Evolutionary conservation across 352 stramenopile genomes (phyloP), one percentile per base, ranked within the genome.

Genomic region (Phytophthora meadii): DNA sequence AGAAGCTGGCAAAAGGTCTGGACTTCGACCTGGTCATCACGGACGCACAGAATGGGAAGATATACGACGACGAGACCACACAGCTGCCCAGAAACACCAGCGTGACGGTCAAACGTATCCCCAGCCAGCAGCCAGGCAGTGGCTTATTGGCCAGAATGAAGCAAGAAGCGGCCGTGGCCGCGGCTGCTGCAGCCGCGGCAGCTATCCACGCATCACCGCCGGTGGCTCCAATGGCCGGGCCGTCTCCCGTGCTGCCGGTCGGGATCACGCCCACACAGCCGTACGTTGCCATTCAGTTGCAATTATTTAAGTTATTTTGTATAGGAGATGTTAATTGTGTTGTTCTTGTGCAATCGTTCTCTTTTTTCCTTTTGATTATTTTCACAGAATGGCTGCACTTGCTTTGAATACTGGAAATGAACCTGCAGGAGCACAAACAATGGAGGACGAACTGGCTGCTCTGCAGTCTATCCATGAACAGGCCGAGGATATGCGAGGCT

Each of bases 21-120:
- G 92, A 98, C 62, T 96, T 98, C 53, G 92, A 98, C 54, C 78
- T 98, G 3, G 87, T 96, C 0, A 95, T 98, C 70, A 96, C 90
- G 17, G 93, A 98, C 70, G 90, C 92, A 36, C 88, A 97, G 65
- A 97, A 90, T 55, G 92, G 91, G 55, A 94, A 97, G 52, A 86
- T 95, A 3, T 98, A 97, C 70, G 88, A 95, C 53, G 90, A 97
- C 47, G 92, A 98, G 63, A 97, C 81, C 74, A 90, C 87, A 61
- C 78, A 95, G 59, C 71, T 98, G 24, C 80, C 90, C 36, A 84
- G 94, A 51, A 98, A 98, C 74, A 96, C 90, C 19, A 97, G 85
- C 69, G 92, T 98, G 22, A 94, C 94, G 0, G 92, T 98, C 44
- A 97, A 97, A 66, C 87, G 92, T 48, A 93, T 97, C 63, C 90